Conservation (phyloP, 2,329 filamentous ascomycete genomes). For the Orbilia blumenaviensis region DNA sequence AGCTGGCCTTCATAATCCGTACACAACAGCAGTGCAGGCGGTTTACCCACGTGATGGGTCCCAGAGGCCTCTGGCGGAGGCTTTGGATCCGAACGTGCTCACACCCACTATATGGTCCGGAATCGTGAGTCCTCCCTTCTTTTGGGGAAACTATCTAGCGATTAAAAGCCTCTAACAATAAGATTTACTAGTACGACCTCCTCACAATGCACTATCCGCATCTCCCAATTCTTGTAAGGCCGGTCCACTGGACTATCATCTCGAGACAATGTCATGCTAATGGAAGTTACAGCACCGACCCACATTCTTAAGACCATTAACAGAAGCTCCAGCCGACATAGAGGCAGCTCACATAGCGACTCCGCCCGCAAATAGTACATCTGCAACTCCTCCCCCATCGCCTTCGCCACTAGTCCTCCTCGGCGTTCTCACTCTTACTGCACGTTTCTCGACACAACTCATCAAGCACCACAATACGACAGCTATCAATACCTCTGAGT, state of each 20-base stretch:
- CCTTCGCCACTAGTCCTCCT: slow-evolving; percentile 66
- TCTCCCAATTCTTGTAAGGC: slow-evolving; percentile 71
- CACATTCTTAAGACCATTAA: slow-evolving; percentile 60
- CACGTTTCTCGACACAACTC: slow-evolving; percentile 72
- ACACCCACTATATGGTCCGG: slow-evolving; percentile 74
- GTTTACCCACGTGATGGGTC: slow-evolving; percentile 46
- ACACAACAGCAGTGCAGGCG: slow-evolving; percentile 17
- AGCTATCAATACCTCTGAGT: slow-evolving; percentile 55
- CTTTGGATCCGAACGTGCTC: slow-evolving; percentile 70
- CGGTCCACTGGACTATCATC: slow-evolving; percentile 61
- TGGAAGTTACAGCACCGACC: slow-evolving; percentile 58
- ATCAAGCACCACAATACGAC: slow-evolving; percentile 65
- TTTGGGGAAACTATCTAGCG: not conserved
- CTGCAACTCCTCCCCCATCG: slow-evolving; percentile 37
- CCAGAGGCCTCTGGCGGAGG: slow-evolving; percentile 62
- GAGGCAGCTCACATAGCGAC: slow-evolving; percentile 44
- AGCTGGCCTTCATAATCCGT: slow-evolving; percentile 27
- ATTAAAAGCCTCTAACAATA: not conserved
- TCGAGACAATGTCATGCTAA: slow-evolving; percentile 49
- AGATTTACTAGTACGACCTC: slow-evolving; percentile 67
- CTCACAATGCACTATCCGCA: slow-evolving; percentile 78
- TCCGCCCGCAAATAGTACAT: slow-evolving; percentile 49
- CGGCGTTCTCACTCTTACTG: slow-evolving; percentile 74
- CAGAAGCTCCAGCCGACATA: slow-evolving; percentile 43
- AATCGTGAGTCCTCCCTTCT: slow-evolving; percentile 61